Base-by-base conservation (phyloP, 2,329 filamentous ascomycete genomes). In the Hymenoscyphus linearis region DNA sequence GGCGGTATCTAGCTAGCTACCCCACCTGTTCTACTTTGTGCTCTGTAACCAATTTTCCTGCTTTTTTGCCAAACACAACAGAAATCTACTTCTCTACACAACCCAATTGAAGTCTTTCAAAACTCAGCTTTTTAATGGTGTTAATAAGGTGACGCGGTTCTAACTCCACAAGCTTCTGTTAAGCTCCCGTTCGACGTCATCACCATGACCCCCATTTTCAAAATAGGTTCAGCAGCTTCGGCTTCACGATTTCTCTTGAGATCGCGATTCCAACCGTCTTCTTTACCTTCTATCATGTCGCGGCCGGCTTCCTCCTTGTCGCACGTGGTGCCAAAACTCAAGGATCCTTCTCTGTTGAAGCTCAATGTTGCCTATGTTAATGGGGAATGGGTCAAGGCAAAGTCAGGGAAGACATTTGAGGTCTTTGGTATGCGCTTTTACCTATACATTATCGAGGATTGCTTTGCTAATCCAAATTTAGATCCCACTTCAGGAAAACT, bases 391-490 rank as follows among this genome's bases (percentile, higher is more conserved):
- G 84, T 96, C 64, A 82, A 83, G 69, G 90, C 93, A 68, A 85
- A 86, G 71, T 96, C 91, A 0, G 91, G 91, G 72, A 87, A 96
- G 82, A 96, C 91, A 53, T 99, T 98, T 75, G 87, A 95, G 74
- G 90, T 97, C 63, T 81, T 84, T 66, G 88, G 86, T 88, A 76
- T 47, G 25, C 25, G 35, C 18, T 37, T 22, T 12, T n/a, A 47
- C 14, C 14, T 12, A 52, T 52, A 44, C 1, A 52, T 35, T 52
- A 54, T 10, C 36, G 22, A 54, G n/a, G 7, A 18, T 7, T 52
- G 5, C 50, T 40, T 31, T 22, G 10, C 50, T 18, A n/a, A 59
- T 63, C 27, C 36, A 22, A 2, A 12, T 55, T 53, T 68, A 87
- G 92, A 99, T 74, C 95, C 95, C 9, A 87, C 91, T 2, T 91